These are phyloP conservation scores for Torulaspora maleeae DNA, from an alignment of 805 yeast species.

Conservation along the genomic window DNA sequence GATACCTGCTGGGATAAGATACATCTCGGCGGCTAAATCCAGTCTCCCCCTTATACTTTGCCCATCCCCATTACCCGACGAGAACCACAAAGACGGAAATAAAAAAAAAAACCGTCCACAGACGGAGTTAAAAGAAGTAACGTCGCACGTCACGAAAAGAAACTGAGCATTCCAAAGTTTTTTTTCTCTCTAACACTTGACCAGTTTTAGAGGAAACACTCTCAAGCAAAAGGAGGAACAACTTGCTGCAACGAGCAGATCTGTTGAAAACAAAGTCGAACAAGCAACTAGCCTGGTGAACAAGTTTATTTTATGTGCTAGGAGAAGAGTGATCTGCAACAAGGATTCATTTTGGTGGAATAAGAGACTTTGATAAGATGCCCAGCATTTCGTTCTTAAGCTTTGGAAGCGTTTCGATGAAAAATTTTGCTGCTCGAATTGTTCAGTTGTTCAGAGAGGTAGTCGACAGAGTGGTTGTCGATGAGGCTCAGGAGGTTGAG, in stretches of 20 bases:
- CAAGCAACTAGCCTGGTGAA: too few species aligned
- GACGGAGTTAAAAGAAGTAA: not conserved
- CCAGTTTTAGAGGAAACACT: not conserved
- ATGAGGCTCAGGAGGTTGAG: not conserved
- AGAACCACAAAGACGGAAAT: not conserved
- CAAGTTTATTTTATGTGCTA: too few species aligned
- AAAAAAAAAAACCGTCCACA: too few species aligned
- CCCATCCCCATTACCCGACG: not conserved
- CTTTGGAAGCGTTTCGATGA: constrained; percentile 8
- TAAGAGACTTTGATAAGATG: constrained; percentile 3
- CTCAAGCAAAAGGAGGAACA: too few species aligned
- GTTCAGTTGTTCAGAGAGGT: constrained; percentile 14
- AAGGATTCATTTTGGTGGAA: not conserved
- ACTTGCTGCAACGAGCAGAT: too few species aligned
- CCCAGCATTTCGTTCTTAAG: constrained; percentile 12
- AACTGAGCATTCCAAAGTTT: not conserved
- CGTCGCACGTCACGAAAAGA: too few species aligned
- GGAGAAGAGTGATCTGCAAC: not conserved
- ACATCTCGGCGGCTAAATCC: not conserved
- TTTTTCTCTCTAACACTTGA: not conserved
- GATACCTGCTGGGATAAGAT: too few species aligned
- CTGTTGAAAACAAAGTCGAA: too few species aligned
- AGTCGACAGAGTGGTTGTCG: constrained; percentile 14
- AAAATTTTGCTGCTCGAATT: constrained; percentile 6
- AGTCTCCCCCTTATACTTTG: not conserved